phyloP scores from a whole-genome alignment of 805 yeast genomes.

The Nakazawaea sp. region DNA sequence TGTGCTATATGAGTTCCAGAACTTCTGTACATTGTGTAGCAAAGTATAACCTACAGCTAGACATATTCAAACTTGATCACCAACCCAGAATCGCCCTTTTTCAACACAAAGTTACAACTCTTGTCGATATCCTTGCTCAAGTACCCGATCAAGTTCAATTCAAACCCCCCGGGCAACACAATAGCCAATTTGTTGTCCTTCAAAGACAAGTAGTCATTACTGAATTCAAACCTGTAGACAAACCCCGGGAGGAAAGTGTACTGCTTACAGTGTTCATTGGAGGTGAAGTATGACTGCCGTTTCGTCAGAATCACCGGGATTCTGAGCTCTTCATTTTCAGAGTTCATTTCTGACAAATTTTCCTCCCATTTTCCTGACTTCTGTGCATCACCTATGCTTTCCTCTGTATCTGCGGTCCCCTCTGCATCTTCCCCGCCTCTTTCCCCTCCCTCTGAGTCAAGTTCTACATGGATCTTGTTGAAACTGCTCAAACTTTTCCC shows the following conservation, averaged over 20 bases:
- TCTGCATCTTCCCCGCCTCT: too few species aligned
- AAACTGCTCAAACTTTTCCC: constrained; percentile 56
- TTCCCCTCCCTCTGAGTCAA: constrained; percentile 13
- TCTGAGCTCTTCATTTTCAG: constrained; percentile 16
- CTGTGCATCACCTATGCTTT: too few species aligned
- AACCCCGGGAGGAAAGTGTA: constrained; percentile 28
- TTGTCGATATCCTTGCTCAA: constrained; percentile 7
- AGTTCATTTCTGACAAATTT: constrained; percentile 12
- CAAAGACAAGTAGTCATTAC: constrained; percentile 11
- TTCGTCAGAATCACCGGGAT: constrained; percentile 28
- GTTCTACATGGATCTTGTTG: constrained; percentile 33
- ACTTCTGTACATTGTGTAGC: too few species aligned
- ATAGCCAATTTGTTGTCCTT: constrained; percentile 10
- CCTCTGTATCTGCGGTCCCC: constrained; percentile 12
- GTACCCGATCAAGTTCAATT: constrained; percentile 11
- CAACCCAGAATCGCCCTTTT: constrained; percentile 8
- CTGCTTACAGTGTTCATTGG: constrained; percentile 26
- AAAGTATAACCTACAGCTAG: background rate
- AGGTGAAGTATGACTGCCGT: constrained; percentile 39
- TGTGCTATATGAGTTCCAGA: too few species aligned
- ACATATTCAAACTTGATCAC: constrained; percentile 9
- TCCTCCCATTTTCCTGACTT: constrained; percentile 17
- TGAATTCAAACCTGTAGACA: constrained; percentile 10
- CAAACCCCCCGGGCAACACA: constrained; percentile 12
- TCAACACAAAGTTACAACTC: constrained; percentile 9